Percentiles rank a stretch among this genome's conserved stretches.
These are phyloP conservation scores for Lactarius evosmus DNA, from an alignment of 768 basidiomycete genomes.

Conservation along the genomic window DNA sequence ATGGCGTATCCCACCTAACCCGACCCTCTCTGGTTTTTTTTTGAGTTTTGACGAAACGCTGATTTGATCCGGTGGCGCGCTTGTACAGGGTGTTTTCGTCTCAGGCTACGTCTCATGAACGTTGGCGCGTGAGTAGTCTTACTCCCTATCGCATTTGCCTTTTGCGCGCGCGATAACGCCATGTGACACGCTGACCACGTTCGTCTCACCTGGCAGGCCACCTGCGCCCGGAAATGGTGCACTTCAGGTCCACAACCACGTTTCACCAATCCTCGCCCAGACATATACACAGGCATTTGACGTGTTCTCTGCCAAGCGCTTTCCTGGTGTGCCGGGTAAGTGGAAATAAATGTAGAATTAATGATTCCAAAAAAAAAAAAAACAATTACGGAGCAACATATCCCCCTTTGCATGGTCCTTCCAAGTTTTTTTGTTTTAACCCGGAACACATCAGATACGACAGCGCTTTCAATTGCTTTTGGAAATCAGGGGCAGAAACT, in stretches of 20 bases:
- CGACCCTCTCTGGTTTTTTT: conserved; percentile 15
- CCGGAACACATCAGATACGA: conserved; percentile 57
- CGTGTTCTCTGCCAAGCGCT: conserved; percentile 90
- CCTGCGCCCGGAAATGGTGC: conserved; percentile 73
- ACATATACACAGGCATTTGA: conserved; percentile 79
- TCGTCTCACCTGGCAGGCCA: conserved; percentile 5
- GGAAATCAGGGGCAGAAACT: conserved; percentile 89
- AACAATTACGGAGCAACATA: background rate
- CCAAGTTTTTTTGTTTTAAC: conserved; percentile 4
- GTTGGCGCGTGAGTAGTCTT: conserved; percentile 75
- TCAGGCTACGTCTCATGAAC: conserved; percentile 86
- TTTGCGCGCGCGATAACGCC: background rate
- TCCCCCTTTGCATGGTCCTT: background rate
- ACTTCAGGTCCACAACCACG: conserved; percentile 57
- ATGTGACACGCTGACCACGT: conserved; percentile 5
- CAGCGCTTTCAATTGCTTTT: conserved; percentile 82
- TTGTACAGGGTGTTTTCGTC: conserved; percentile 70
- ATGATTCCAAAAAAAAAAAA: background rate
- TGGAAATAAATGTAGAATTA: conserved; percentile 11
- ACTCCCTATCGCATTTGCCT: conserved; percentile 16
- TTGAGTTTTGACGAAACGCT: conserved; percentile 12
- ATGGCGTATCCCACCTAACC: conserved; percentile 26
- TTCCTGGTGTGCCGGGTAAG: conserved; percentile 89
- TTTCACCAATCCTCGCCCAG: conserved; percentile 79
- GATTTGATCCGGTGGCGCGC: conserved; percentile 17